Evolutionary conservation across 2,329 filamentous ascomycete genomes (phyloP), one percentile per base, ranked within the genome.

Genomic region (Chrysoporthe cubensis): DNA sequence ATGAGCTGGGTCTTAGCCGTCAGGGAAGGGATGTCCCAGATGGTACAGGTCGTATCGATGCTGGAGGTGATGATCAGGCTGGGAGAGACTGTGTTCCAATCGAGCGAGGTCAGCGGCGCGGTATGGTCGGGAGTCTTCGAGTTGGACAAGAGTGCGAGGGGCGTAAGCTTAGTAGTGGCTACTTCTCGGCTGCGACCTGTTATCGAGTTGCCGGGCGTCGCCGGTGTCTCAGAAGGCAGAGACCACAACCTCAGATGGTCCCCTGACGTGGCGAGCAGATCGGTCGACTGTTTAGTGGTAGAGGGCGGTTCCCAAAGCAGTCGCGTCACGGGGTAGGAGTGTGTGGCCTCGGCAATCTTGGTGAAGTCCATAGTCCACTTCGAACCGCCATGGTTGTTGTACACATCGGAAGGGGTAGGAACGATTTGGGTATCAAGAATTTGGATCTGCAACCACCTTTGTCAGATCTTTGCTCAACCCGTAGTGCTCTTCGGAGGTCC

Each of bases 61-160:
- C 94, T 98, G 3, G 94, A 97, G 0, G 96, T 99, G 75, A 99
- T 99, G 76, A 99, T 99, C 65, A 99, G 84, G 78, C 95, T 97
- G 0, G 96, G 96, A 34, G 94, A 97, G 64, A 99, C 91, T 1
- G 93, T 97, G 76, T 99, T 99, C 96, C 96, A 99, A 78, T 99
- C 96, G 59, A 99, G 85, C 18, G 94, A 97, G 1, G 96, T 99
- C 68, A 99, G 88, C 26, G 96, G 96, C 16, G 96, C 96, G 5
- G 96, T 99, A 77, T 99, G 96, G 76, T 99, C 96, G 4, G 96
- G 96, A 0, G 96, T 98, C 81, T 99, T 99, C 42, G 94, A 97
- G 80, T 99, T 99, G 44, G 95, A 98, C 18, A 99, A 84, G 64
- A 99, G 85, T 0, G 96, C 96, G 63, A 99, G 83, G 3, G 96